These are phyloP conservation scores for Hebeloma cylindrosporum DNA, from an alignment of 768 basidiomycete genomes.

Conservation along the genomic window DNA sequence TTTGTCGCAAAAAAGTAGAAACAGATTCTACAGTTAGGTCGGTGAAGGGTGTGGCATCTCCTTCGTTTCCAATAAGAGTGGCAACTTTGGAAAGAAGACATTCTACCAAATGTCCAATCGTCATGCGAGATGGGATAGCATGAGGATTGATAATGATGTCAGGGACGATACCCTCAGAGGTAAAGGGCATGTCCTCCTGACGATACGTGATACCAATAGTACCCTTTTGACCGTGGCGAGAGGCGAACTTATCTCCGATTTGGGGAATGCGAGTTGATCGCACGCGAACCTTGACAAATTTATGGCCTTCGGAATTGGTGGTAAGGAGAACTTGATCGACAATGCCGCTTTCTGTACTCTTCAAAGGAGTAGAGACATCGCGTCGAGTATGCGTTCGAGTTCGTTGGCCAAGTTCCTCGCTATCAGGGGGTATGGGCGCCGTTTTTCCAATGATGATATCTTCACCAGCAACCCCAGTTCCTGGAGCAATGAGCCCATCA, in stretches of 20 bases:
- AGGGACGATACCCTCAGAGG: conserved; percentile 93
- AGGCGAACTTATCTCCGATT: conserved; percentile 99
- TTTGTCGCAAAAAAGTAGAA: conserved; percentile 84
- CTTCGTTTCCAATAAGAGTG: conserved; percentile 93
- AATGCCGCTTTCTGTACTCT: conserved; percentile 96
- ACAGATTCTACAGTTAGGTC: conserved; percentile 97
- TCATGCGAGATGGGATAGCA: conserved; percentile 99
- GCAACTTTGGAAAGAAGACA: conserved; percentile 96
- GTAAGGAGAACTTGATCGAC: conserved; percentile 97
- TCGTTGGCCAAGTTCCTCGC: conserved; percentile 94
- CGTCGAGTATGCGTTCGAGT: conserved; percentile 91
- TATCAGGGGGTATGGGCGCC: conserved; percentile 93
- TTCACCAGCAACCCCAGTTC: conserved; percentile 92
- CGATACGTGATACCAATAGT: conserved; percentile 99
- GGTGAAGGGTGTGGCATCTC: conserved; percentile 98
- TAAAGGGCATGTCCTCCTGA: conserved; percentile 99
- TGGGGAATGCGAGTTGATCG: conserved; percentile 96
- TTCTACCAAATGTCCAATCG: conserved; percentile 98
- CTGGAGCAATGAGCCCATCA: conserved; percentile 94
- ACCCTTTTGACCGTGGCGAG: conserved; percentile 99
- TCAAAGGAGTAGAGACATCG: conserved; percentile 96
- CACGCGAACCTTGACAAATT: conserved; percentile 97
- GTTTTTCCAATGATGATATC: conserved; percentile 99
- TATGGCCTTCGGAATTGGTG: conserved; percentile 93
- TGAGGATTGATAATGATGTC: conserved; percentile 99